phyloP scores from a whole-genome alignment of 2,329 filamentous ascomycete species.

The Cercospora brassicicola region DNA sequence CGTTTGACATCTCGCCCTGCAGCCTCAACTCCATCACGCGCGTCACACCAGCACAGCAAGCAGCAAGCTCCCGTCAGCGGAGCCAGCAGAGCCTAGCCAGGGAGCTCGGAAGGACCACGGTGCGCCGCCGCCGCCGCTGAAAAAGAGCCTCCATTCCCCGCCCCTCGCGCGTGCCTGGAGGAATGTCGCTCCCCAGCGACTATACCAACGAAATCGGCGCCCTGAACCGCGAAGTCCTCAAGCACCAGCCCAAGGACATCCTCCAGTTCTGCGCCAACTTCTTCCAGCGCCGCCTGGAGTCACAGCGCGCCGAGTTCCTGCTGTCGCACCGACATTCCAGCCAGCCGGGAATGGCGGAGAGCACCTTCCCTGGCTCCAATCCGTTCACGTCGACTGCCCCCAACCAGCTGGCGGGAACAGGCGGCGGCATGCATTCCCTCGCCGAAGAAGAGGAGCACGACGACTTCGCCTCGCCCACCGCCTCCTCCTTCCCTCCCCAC shows the following conservation, averaged over 20 bases:
- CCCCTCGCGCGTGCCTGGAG: conserved; percentile 1
- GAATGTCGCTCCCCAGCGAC: conserved; percentile 50
- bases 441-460: conserved; percentile 76
- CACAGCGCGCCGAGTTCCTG: conserved; percentile 61
- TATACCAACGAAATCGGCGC: conserved; percentile 64
- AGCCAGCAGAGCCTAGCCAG: conserved; percentile 3
- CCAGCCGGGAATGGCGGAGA: conserved; percentile 64
- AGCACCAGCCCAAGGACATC: conserved; percentile 61
- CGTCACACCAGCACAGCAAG: conserved; percentile 7
- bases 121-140: neutral
- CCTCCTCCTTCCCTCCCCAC: conserved; percentile 47
- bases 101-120: neutral
- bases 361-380: conserved; percentile 75
- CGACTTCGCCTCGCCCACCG: conserved; percentile 72
- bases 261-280: conserved; percentile 71
- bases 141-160: neutral
- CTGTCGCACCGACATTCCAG: conserved; percentile 51
- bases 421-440: conserved; percentile 60
- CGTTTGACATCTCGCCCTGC: conserved; percentile 7
- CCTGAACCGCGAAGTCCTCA: conserved; percentile 62
- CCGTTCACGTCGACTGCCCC: conserved; percentile 62
- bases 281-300: conserved; percentile 65
- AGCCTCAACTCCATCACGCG: conserved; percentile 5
- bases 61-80: conserved; percentile 3
- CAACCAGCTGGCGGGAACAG: conserved; percentile 42